phyloP scores from a whole-genome alignment of 306 rosid species.

The Carpinus viminea region DNA sequence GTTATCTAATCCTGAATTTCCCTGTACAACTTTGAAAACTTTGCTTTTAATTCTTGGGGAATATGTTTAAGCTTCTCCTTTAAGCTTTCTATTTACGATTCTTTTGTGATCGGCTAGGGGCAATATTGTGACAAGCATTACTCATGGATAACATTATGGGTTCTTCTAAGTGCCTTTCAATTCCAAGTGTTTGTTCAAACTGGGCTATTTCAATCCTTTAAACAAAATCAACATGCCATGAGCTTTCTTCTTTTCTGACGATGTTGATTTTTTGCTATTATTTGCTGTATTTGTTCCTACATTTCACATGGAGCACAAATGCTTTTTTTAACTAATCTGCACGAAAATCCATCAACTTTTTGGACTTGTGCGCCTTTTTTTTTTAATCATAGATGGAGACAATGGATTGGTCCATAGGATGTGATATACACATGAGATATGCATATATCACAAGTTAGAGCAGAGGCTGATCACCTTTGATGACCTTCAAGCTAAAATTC shows the following conservation, averaged over 20 bases:
- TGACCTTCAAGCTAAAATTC: constrained; percentile 27
- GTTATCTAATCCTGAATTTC: constrained; percentile 32
- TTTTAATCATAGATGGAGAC: constrained; percentile 26
- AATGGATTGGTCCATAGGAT: constrained; percentile 26
- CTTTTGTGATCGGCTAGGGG: constrained; percentile 31
- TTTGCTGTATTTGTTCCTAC: constrained; percentile 39
- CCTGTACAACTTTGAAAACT: constrained; percentile 31
- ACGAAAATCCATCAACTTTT: constrained; percentile 26
- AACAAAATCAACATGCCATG: constrained; percentile 43
- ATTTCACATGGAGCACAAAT: constrained; percentile 57
- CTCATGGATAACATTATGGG: constrained; percentile 46
- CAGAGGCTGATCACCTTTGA: constrained; percentile 20
- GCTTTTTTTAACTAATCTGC: constrained; percentile 29
- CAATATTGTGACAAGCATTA: constrained; percentile 38
- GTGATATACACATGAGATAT: no score
- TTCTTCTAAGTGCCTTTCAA: constrained; percentile 54
- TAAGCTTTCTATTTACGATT: constrained; percentile 55
- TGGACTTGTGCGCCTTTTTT: constrained; percentile 27
- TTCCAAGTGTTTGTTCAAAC: constrained; percentile 47
- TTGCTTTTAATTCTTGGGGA: constrained; percentile 47
- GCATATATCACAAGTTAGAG: no score
- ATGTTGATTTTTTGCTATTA: constrained; percentile 44
- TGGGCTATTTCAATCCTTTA: constrained; percentile 36
- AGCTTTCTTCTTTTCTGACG: constrained; percentile 43
- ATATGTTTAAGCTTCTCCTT: constrained; percentile 52